Conservation (phyloP, 179 eudicot species). For the Silene coronaria region DNA sequence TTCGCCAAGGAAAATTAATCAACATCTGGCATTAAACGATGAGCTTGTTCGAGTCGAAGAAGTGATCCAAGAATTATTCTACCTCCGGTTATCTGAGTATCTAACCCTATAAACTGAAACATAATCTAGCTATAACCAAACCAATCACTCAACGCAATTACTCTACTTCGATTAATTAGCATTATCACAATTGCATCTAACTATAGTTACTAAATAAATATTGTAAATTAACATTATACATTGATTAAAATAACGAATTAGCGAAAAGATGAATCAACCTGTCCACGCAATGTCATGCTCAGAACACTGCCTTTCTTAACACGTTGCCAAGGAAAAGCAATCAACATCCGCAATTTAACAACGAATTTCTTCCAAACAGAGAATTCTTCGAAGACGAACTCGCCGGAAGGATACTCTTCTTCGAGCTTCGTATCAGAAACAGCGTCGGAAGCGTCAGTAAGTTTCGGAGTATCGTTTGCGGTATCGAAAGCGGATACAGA, state of each 20-base stretch:
- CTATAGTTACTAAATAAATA: no score
- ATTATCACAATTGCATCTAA: neutral
- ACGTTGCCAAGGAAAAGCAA: constrained; percentile 81
- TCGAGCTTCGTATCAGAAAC: constrained; percentile 4
- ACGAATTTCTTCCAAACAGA: constrained; percentile 56
- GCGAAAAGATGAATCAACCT: constrained; percentile 38
- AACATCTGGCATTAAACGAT: constrained; percentile 65
- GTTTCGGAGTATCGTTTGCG: constrained; percentile 17
- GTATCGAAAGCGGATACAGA: constrained; percentile 42
- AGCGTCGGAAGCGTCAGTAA: constrained; percentile 11
- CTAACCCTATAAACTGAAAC: neutral
- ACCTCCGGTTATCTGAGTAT: neutral
- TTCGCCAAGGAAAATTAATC: constrained; percentile 65
- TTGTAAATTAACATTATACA: no score
- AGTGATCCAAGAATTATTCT: constrained; percentile 11
- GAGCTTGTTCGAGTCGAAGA: constrained; percentile 55
- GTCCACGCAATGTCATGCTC: constrained; percentile 79
- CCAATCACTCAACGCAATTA: neutral
- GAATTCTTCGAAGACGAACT: constrained; percentile 52
- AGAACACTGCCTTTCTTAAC: constrained; percentile 78
- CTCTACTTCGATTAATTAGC: neutral
- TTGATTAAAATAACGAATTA: no score
- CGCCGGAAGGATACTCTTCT: constrained; percentile 66
- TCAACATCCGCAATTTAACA: constrained; percentile 64
- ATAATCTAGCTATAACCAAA: neutral